Base-by-base conservation (phyloP, 345 rosid genomes). In the Syzygium grande region DNA sequence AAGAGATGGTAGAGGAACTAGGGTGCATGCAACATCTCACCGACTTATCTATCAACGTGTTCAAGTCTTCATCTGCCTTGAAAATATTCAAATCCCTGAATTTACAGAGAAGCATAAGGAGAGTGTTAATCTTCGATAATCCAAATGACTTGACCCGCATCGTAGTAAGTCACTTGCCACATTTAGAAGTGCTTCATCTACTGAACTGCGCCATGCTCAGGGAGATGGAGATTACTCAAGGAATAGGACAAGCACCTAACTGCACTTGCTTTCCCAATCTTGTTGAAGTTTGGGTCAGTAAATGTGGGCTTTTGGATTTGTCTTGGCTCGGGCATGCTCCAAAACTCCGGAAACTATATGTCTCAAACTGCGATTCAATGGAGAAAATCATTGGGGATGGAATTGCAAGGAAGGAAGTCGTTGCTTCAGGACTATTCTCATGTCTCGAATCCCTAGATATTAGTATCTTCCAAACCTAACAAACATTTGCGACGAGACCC, bases 221-320 rank as follows among this genome's bases (percentile, higher is more conserved):
- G 23, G 21, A 54, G 56, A 6, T 54, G 56, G 56, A 54, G 56
- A 54, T 54, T 19, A 54, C 10, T 54, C 58, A 7, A 54, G 10
- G 23, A 54, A 54, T 19, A 54, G 23, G 58, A 54, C 73, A 0
- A 61, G 34, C 5, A 0, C 17, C 34, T 34, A n/a, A 14, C 1
- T 13, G 1, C 38, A 14, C 2, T 63, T 65, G 73, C 38, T 63
- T n/a, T 9, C 38, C 73, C 0, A n/a, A 0, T n/a, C 73, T n/a
- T 19, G 0, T 61, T n/a, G 0, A 0, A 0, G 38, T n/a, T n/a
- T 0, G 0, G 0, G 3, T 61, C 30, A 0, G 0, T 3, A 0
- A 0, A 2, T n/a, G 17, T 2, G 1, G 73, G 5, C 2, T 61
- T n/a, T 63, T 27, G 4, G 17, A 63, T 9, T 63, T 63, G 73